A percentile compares a stretch with the other conserved stretches of the same genome.
phyloP scores from a whole-genome alignment of 140 eudicot species.

The Flaveria floridana region DNA sequence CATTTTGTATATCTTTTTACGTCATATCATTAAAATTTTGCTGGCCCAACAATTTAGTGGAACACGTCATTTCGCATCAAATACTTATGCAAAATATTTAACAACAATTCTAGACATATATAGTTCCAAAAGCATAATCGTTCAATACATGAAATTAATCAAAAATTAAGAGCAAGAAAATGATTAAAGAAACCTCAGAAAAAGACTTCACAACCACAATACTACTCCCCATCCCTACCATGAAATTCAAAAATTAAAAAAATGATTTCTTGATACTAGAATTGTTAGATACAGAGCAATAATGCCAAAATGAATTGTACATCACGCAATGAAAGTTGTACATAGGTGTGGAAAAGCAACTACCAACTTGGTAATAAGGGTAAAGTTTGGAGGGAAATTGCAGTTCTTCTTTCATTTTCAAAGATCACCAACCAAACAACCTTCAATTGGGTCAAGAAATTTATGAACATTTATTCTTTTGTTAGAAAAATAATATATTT shows the following conservation, averaged over 20 bases:
- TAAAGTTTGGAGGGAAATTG: slow-evolving; percentile 38
- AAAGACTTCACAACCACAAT: slow-evolving; percentile 42
- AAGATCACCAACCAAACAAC: slow-evolving; percentile 35
- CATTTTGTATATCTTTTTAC: neutral
- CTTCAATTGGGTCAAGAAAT: slow-evolving; percentile 35
- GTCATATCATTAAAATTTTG: slow-evolving; percentile 1
- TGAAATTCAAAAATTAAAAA: slow-evolving; percentile 27
- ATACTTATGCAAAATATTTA: neutral
- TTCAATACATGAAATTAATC: slow-evolving; percentile 4
- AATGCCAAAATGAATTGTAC: slow-evolving; percentile 12
- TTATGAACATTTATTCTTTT: slow-evolving; percentile 24
- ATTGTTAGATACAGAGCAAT: neutral
- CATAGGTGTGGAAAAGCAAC: slow-evolving; percentile 16
- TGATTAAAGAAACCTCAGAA: slow-evolving; percentile 28
- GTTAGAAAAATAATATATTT: slow-evolving; percentile 16
- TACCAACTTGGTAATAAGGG: neutral
- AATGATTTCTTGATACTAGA: slow-evolving; percentile 18
- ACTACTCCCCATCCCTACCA: slow-evolving; percentile 30
- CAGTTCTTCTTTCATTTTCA: slow-evolving; percentile 55
- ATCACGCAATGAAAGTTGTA: slow-evolving; percentile 25
- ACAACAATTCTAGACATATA: neutral
- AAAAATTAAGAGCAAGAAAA: slow-evolving; percentile 20
- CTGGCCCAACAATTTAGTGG: slow-evolving; percentile 12
- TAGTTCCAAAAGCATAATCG: slow-evolving; percentile 24
- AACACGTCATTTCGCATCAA: slow-evolving; percentile 8